Percentiles rank a stretch among this genome's conserved stretches.
phyloP scores from a whole-genome alignment of 352 stramenopile species.

The Aphanomyces astaci region DNA sequence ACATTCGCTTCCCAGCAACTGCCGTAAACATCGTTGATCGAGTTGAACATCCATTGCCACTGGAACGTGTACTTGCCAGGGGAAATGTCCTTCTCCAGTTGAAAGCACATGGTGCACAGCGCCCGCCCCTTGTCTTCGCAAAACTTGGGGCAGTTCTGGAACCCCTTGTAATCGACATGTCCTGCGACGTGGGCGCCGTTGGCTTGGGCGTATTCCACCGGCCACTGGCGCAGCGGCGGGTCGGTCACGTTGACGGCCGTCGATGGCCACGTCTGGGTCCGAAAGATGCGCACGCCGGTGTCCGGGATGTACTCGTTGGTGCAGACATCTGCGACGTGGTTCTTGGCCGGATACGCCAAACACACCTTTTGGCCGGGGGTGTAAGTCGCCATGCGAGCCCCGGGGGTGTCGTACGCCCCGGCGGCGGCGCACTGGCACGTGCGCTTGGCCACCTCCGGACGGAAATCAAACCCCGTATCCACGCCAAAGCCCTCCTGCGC shows the following conservation, averaged over 20 bases:
- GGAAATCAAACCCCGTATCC: constrained; percentile 33
- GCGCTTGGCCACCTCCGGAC: constrained; percentile 6
- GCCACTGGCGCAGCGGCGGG: neutral
- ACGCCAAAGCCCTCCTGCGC: constrained; percentile 26
- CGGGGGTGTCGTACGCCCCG: constrained; percentile 14
- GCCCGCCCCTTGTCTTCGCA: constrained; percentile 29
- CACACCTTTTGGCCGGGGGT: constrained; percentile 31
- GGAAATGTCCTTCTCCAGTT: constrained; percentile 31
- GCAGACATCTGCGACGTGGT: constrained; percentile 31
- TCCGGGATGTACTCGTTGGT: constrained; percentile 33
- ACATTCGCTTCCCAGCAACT: constrained; percentile 32
- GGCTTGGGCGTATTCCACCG: constrained; percentile 23
- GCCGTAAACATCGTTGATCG: constrained; percentile 26
- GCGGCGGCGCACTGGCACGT: constrained; percentile 28
- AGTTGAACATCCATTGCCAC: constrained; percentile 35
- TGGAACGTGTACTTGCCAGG: constrained; percentile 36
- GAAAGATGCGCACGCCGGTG: constrained; percentile 27
- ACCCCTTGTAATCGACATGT: constrained; percentile 34
- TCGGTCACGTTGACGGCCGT: neutral
- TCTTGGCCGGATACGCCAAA: constrained; percentile 36
- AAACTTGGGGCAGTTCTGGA: constrained; percentile 40
- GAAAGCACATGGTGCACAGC: constrained; percentile 40
- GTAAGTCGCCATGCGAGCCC: constrained; percentile 22
- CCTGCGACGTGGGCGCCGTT: constrained; percentile 28
- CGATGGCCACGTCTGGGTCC: constrained; percentile 11